These are phyloP conservation scores for Heteromeles arbutifolia DNA, from an alignment of 306 rosid species.

Conservation along the genomic window DNA sequence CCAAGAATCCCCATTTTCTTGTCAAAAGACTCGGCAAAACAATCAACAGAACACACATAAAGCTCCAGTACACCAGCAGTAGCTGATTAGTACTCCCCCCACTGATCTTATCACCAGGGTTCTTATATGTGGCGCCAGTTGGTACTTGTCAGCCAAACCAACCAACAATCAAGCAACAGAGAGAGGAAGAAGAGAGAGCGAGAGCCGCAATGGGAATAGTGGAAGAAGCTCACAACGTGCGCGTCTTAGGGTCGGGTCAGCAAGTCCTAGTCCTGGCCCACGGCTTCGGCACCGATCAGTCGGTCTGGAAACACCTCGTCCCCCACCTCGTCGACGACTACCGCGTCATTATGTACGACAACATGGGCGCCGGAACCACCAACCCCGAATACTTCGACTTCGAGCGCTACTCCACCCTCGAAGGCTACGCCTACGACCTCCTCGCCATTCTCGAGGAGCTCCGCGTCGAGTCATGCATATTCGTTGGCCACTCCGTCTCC, in stretches of 20 bases:
- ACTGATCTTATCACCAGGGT: neutral
- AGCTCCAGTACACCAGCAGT: neutral
- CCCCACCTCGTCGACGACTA: conserved; percentile 56
- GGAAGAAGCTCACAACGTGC: conserved; percentile 75
- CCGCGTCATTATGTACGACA: conserved; percentile 56
- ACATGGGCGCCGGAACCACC: conserved; percentile 81
- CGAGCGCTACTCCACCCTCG: conserved; percentile 52
- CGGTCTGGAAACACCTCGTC: conserved; percentile 70
- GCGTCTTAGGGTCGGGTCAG: conserved; percentile 45
- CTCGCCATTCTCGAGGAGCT: conserved; percentile 62
- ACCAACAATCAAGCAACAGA: too few relatives aligned
- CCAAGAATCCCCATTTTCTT: too few relatives aligned
- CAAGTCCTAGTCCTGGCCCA: conserved; percentile 51
- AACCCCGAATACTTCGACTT: conserved; percentile 85
- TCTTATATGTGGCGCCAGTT: neutral
- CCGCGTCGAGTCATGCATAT: conserved; percentile 41
- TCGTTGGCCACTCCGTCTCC: conserved; percentile 83
- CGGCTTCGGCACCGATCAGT: conserved; percentile 85
- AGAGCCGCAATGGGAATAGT: conserved; percentile 50
- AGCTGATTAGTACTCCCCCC: neutral
- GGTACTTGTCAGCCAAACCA: neutral
- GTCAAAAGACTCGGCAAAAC: neutral
- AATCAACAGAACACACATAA: neutral
- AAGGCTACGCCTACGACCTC: conserved; percentile 66
- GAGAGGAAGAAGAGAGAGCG: neutral